Evolutionary conservation across 257 asterid species (phyloP), one percentile per base, ranked within the genome.

Genomic region (Solanum appendiculatum): DNA sequence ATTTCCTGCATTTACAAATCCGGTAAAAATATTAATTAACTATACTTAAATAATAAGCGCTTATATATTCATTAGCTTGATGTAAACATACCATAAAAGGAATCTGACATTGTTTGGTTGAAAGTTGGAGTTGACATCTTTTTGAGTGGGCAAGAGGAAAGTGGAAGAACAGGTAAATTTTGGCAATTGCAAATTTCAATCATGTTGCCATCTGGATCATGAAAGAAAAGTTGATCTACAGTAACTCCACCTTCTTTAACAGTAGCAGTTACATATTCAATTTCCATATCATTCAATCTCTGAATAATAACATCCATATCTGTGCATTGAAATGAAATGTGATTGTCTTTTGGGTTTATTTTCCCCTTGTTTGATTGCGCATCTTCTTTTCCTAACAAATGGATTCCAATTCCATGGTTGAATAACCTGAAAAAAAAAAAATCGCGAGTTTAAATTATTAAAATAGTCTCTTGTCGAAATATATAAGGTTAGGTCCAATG

Each of bases 331-430:
- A 96, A 96, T 42, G 98, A 96, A 29, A 96, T 95, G 91, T 96
- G 99, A 54, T 93, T 92, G 87, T 96, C 98, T 48, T 96, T 96
- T 20, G 99, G 98, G 2, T 96, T 96, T 10, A 96, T 96, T 82
- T 88, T 91, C 0, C 85, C 89, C 13, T 87, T 93, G 86, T 90
- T 88, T 31, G 21, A 31, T 13, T 68, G 72, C 3, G 13, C 83
- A 33, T 89, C 87, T 20, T 92, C 96, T 34, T 92, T 89, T 85
- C 92, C 92, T 3, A 96, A 92, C 40, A 96, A 90, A 89, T 96
- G 99, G 87, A 96, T 96, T 14, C 98, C 98, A 14, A 95, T 92
- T 88, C 98, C 98, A 83, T 96, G 95, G 89, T 95, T 96, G 94
- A 96, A 96, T 86, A 96, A 78, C 99, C 99, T 96, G 92, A 0